phyloP scores from a whole-genome alignment of 148 eudicot genomes.

The Selenicereus undatus region DNA sequence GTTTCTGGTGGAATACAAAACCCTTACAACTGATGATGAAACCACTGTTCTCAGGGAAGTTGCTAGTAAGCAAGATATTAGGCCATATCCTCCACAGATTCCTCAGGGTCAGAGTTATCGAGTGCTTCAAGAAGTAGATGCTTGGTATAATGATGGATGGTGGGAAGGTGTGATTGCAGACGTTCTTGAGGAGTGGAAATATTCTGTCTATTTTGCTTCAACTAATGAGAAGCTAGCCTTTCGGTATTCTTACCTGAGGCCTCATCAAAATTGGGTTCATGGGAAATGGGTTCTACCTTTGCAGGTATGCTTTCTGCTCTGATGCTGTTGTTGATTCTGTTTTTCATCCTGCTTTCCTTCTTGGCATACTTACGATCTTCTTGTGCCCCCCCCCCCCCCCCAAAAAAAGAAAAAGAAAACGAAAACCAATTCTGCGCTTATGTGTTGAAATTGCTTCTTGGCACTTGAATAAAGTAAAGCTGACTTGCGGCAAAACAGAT shows the following conservation, averaged over 20 bases:
- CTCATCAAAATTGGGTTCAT: slow-evolving; percentile 66
- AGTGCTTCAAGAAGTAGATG: slow-evolving; percentile 58
- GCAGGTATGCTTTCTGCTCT: not conserved
- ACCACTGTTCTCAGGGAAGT: slow-evolving; percentile 44
- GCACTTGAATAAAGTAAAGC: too few species aligned
- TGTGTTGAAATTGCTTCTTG: too few species aligned
- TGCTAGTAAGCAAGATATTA: slow-evolving; percentile 38
- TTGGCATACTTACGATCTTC: not conserved
- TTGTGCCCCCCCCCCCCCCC: not conserved
- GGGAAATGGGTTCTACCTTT: slow-evolving; percentile 51
- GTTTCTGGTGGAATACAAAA: slow-evolving; percentile 49
- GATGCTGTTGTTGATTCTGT: not conserved
- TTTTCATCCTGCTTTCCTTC: not conserved
- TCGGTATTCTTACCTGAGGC: slow-evolving; percentile 45
- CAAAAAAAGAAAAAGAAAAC: too few species aligned
- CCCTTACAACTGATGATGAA: slow-evolving; percentile 52
- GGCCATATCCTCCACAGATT: slow-evolving; percentile 61
- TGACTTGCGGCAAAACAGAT: too few species aligned
- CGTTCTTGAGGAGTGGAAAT: slow-evolving; percentile 36
- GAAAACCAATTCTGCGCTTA: too few species aligned
- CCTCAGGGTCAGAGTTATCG: not conserved
- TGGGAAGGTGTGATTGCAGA: slow-evolving; percentile 67
- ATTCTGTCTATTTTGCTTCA: slow-evolving; percentile 45
- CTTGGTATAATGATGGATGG: slow-evolving; percentile 65
- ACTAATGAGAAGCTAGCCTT: slow-evolving; percentile 41